Evolutionary conservation across 352 stramenopile genomes (phyloP), one percentile per base, ranked within the genome.

Genomic region (Globisporangium alternatum): DNA sequence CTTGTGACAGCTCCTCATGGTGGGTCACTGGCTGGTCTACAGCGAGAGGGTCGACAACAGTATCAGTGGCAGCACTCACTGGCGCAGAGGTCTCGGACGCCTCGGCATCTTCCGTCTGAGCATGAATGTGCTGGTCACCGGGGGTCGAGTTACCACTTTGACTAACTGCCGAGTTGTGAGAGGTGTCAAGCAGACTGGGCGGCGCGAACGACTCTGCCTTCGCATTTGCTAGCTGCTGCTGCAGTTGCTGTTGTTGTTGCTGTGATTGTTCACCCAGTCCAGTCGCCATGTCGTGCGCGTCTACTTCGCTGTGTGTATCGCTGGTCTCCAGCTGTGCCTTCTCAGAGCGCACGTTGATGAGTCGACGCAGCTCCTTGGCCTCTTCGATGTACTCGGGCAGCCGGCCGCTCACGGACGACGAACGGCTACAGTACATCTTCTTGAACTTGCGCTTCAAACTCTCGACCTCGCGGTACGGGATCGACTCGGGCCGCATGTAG

Each of bases 381-480:
- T 87, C 71, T n/a, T 66, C 63, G 12, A 82, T 55, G 61, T 87
- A 87, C 31, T 78, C 74, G 17, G 78, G 76, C 60, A 87, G 58
- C 44, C 69, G 62, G 22, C 59, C 67, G 22, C 54, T 60, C 10
- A 52, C 62, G 17, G 60, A 58, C 21, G 67, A 37, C 5, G 58
- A 49, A 35, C 68, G 76, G 8, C 63, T 71, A 59, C 78, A 89
- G 65, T 86, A 89, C 80, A 87, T 86, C 44, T 86, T 87, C 72
- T 86, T 87, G 62, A 87, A 87, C 64, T 89, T 89, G 56, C 80
- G 76, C 70, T 87, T 86, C 55, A 89, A 70, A 48, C 72, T 84
- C 56, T 87, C 78, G 53, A 84, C 78, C 53, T 87, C 78, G 35
- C 78, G 71, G 72, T 85, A 84, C 64, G 78, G 78, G 43, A 87